Base-by-base conservation (phyloP, 345 rosid species). In the Boechera stricta region DNA sequence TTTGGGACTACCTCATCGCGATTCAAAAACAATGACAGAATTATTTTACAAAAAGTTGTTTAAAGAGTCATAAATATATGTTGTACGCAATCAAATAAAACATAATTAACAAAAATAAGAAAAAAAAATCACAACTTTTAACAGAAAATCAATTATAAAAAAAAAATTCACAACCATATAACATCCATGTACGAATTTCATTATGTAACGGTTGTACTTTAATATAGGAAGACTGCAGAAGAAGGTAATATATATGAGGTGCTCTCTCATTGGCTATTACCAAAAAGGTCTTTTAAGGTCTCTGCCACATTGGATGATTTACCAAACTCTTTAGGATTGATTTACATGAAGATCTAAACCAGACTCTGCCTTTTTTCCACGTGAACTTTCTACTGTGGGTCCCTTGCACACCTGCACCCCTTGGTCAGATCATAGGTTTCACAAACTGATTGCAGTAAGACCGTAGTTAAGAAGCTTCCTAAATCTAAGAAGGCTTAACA, bases 301-400 rank as follows among this genome's bases (percentile, higher is more conserved):
- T 58, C 45, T 59, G 75, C 28, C 58, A 71, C 75, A 18, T 18
- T 45, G 8, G 32, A 56, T n/a, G 33, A 64, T 58, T 56, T 24
- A 33, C 42, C 12, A 33, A 16, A 58, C 4, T 36, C 16, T 35
- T 59, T 5, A n/a, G 28, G 51, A 10, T 53, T 42, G 47, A 42
- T 42, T 53, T 32, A 58, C 63, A 21, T 33, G 63, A 57, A 3
- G 53, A 63, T 63, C 53, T 24, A 38, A 35, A 62, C 62, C 60
- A 61, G 51, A 72, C 51, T 42, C 28, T n/a, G 41, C 29, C 53
- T 52, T 62, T 21, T 67, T 28, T 1, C 52, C 63, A 73, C 26
- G 54, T 64, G 64, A 72, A 68, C 65, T 62, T 21, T 62, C 53
- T 39, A 38, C 38, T 28, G 2, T 72, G 69, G 76, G 59, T 26